Base-by-base conservation (phyloP, 2,329 filamentous ascomycete species). In the Microthyrium microscopicum region DNA sequence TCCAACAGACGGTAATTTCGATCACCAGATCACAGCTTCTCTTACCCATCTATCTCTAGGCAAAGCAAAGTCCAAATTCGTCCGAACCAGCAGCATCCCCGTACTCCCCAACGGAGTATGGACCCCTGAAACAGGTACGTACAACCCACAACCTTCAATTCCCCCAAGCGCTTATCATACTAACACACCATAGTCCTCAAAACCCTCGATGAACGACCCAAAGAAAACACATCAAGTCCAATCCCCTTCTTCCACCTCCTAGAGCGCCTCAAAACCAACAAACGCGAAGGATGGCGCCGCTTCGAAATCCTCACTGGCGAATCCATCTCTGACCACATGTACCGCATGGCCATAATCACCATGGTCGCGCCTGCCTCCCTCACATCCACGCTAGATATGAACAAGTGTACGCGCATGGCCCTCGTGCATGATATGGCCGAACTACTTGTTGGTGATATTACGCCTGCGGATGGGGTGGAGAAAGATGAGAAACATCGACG, bases 301-400 rank as follows among this genome's bases (percentile, higher is more conserved):
- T 94, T 94, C 52, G 74, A 73, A 25, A 83, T 98, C 43, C 44
- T 53, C 36, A 42, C 58, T 37, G 79, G 82, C 52, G 89, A 98
- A 57, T 92, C 83, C 2, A 94, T 98, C 50, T 70, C 82, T 34
- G 89, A 98, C 60, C 89, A 98, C 66, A 98, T 98, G 89, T 98
- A 95, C 60, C 84, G 89, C 58, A 98, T 98, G 89, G 83, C 85
- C 31, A 70, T 98, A 44, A 83, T 98, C 55, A 84, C 82, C 42
- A 81, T 98, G 75, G 71, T 94, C 42, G 84, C 83, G 3, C 87
- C 89, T 2, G 66, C 80, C 0, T 59, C 77, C 2, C 70, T 94
- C 8, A 66, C 73, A 3, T 58, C 71, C 1, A 69, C 68, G 25
- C 64, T 95, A 48, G 78, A 95, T 51, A 66, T 93, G 25, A 58